Percentiles rank a stretch among this genome's conserved stretches.
These are phyloP conservation scores for Cryphonectria radicalis DNA, from an alignment of 2,329 filamentous ascomycete genomes.

Conservation along the genomic window DNA sequence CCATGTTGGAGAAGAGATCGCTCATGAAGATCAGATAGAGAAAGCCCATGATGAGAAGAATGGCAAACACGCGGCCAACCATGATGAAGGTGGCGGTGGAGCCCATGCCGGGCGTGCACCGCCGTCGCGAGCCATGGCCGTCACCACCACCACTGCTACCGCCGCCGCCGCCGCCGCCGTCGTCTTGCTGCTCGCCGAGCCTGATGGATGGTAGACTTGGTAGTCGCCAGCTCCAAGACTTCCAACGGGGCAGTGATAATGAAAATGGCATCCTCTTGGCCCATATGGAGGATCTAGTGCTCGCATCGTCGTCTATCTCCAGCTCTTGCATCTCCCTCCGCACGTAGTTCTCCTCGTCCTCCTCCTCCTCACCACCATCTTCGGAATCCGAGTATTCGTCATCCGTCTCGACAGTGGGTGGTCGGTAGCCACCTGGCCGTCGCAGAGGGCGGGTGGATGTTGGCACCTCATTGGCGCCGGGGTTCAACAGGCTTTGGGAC, in stretches of 20 bases:
- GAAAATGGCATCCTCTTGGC: conserved; percentile 60
- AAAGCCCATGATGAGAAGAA: conserved; percentile 75
- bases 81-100: conserved; percentile 59
- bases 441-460: conserved; percentile 38
- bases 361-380: conserved; percentile 55
- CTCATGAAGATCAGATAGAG: conserved; percentile 86
- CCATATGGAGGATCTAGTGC: conserved; percentile 50
- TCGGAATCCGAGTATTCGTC: conserved; percentile 62
- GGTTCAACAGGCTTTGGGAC: conserved; percentile 73
- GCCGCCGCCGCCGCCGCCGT: conserved; percentile 30
- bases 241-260: conserved; percentile 58
- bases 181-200: conserved; percentile 37
- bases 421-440: conserved; percentile 66
- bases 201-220: conserved; percentile 52
- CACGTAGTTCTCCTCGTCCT: conserved; percentile 66
- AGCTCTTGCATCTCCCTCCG: conserved; percentile 87
- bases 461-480: conserved; percentile 45
- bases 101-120: conserved; percentile 44
- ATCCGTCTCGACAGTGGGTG: conserved; percentile 80
- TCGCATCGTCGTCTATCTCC: conserved; percentile 60
- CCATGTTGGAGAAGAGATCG: conserved; percentile 75
- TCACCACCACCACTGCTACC: conserved; percentile 28
- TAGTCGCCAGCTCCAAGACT: conserved; percentile 58
- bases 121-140: conserved; percentile 32
- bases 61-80: conserved; percentile 72